Base-by-base conservation (phyloP, 148 eudicot genomes). In the Fagopyrum esculentum region DNA sequence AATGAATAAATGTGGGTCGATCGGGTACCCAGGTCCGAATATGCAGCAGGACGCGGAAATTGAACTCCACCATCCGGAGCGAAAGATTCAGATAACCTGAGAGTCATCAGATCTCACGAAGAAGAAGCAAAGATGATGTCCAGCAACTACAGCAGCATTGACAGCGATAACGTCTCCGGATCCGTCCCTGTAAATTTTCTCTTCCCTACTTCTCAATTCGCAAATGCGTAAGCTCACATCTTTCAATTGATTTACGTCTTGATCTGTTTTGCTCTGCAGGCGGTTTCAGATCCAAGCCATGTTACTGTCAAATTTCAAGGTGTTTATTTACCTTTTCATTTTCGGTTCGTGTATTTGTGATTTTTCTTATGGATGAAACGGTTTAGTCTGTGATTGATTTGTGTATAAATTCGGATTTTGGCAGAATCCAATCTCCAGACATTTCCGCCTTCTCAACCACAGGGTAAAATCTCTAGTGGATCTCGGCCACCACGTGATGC, bases 401-500 rank as follows among this genome's bases (percentile, higher is more conserved):
- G 51, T 71, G 70, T 49, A 0, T 49, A 2, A 49, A 49, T 8
- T 49, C 3, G 11, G 12, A 6, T 91, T 87, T 52, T 63, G 78
- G 72, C 72, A 88, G 94, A 93, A 17, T 88, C 97, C 44, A 91
- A 74, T 86, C 90, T 93, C 56, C 91, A 89, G 86, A 85, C 95
- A 4, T 91, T 88, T 86, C 89, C 89, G 30, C 93, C 93, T 48
- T 84, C 93, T 12, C 89, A 84, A 69, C 72, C 88, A 30, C 87
- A 86, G 49, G 97, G 94, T 56, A 91, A 93, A 86, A 89, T 88
- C 78, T 79, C 88, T 1, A 81, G 85, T 49, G 89, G 73, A 22
- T 73, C 89, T 30, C 81, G 89, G 35, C 96, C 91, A 3, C 98
- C 93, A 73, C 93, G 96, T 7, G 98, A 92, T 81, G 98, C 96